Conservation (phyloP, 2,329 filamentous ascomycete genomes). For the Cercospora zeae-maydis region DNA sequence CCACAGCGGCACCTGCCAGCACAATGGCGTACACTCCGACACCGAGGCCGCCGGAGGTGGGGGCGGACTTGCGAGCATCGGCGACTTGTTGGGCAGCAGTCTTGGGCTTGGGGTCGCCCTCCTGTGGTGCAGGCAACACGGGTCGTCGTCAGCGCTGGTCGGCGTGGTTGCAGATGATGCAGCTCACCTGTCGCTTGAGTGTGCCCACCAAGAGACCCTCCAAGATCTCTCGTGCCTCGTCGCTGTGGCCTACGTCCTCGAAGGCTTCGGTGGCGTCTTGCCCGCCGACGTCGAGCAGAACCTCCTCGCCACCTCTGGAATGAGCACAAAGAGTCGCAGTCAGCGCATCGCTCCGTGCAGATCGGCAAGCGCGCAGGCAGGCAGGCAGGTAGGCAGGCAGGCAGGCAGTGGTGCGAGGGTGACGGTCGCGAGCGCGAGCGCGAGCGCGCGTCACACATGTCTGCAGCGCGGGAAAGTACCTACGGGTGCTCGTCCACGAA, state of each 20-base stretch:
- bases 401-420: not conserved
- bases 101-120: conserved; percentile 75
- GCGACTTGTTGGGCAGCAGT: conserved; percentile 50
- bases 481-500: conserved; percentile 98
- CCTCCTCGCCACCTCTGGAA: conserved; percentile 90
- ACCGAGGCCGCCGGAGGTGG: conserved; percentile 55
- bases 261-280: conserved; percentile 98
- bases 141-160: not conserved
- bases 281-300: conserved; percentile 90
- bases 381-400: not conserved
- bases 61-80: conserved; percentile 48
- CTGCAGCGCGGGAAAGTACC: conserved; percentile 36
- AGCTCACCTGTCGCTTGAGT: conserved; percentile 74
- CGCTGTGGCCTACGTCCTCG: conserved; percentile 98
- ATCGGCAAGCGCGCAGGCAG: not conserved
- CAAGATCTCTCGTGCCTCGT: conserved; percentile 94
- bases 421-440: too few relatives aligned
- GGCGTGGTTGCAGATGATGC: not conserved
- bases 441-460: too few relatives aligned
- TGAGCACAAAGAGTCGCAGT: conserved; percentile 8
- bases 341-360: conserved; percentile 2
- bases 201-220: conserved; percentile 69
- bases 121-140: conserved; percentile 44
- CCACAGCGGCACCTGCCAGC: conserved; percentile 69
- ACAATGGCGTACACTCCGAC: conserved; percentile 78